Conservation (phyloP, 2,329 filamentous ascomycete genomes). For the Tolypocladium album region DNA sequence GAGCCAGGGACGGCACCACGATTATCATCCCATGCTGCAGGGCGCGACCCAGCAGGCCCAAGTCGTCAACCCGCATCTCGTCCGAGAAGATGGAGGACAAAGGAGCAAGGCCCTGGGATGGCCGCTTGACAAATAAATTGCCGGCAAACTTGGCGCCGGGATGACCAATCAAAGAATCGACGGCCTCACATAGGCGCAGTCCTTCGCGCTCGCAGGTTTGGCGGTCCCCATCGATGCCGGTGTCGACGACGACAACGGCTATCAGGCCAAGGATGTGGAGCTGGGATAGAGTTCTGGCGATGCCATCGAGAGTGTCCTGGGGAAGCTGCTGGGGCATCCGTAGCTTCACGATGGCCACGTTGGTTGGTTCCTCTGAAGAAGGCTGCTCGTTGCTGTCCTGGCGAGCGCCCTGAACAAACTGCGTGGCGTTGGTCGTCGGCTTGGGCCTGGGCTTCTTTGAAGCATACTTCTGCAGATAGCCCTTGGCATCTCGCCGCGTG, state of each 20-base stretch:
- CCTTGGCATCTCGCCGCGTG: conserved; percentile 84
- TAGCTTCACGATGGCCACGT: conserved; percentile 81
- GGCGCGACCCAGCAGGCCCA: conserved; percentile 18
- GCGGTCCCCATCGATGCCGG: conserved; percentile 31
- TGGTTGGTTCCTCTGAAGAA: conserved; percentile 8
- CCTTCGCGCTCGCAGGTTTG: conserved; percentile 49
- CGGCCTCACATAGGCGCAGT: conserved; percentile 61
- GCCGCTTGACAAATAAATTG: conserved; percentile 14
- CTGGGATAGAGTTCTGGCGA: conserved; percentile 76
- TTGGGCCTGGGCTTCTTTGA: conserved; percentile 13
- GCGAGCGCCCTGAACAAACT: conserved; percentile 24
- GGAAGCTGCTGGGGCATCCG: conserved; percentile 61
- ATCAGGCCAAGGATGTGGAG: conserved; percentile 71
- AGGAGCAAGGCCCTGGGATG: background rate
- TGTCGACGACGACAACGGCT: conserved; percentile 77
- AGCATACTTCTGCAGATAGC: conserved; percentile 79
- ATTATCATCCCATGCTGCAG: conserved; percentile 22
- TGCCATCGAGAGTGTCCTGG: conserved; percentile 57
- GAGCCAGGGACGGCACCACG: conserved; percentile 30
- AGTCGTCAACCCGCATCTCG: conserved; percentile 19
- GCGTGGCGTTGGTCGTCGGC: conserved; percentile 12
- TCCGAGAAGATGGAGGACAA: conserved; percentile 11
- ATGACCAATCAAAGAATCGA: conserved; percentile 57
- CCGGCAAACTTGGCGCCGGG: conserved; percentile 61
- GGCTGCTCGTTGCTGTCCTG: conserved; percentile 4